Evolutionary conservation across 1,284 basidiomycete genomes (phyloP).

Genomic region (Leccinum angustisporum): DNA sequence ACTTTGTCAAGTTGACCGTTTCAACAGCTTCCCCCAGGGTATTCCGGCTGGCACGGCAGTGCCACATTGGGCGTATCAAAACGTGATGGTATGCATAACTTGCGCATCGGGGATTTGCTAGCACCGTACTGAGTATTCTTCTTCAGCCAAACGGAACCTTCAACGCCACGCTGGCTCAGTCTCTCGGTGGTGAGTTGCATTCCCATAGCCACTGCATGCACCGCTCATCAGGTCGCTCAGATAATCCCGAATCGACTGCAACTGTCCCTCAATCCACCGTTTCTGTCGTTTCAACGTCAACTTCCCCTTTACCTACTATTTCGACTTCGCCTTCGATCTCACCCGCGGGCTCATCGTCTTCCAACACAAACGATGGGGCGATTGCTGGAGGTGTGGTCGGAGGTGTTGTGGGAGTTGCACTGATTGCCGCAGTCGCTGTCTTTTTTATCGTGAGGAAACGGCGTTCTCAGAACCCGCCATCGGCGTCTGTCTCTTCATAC

Average conservation of each 20-base stretch:
- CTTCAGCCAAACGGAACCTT: constrained; percentile 22
- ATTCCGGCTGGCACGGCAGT: constrained; percentile 31
- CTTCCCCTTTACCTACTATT: neutral
- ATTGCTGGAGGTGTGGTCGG: constrained; percentile 42
- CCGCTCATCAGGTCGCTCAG: constrained; percentile 12
- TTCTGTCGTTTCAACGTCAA: neutral
- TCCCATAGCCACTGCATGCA: too few species aligned
- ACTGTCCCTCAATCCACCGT: constrained; percentile 21
- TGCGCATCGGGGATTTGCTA: neutral
- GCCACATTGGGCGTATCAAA: constrained; percentile 35
- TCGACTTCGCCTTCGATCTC: neutral
- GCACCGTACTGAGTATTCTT: constrained; percentile 2
- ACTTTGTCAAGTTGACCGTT: constrained; percentile 6
- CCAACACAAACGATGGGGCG: constrained; percentile 18
- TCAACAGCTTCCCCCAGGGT: constrained; percentile 19
- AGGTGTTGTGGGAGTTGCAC: constrained; percentile 33
- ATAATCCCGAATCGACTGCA: constrained; percentile 32
- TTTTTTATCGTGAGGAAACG: constrained; percentile 33
- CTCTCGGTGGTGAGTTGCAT: constrained; percentile 26
- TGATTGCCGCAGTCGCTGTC: constrained; percentile 26
- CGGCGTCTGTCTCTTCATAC: constrained; percentile 13
- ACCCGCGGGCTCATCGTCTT: neutral
- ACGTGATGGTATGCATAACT: constrained; percentile 28
- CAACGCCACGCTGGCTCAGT: constrained; percentile 21
- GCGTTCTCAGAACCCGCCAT: constrained; percentile 18